Base-by-base conservation (phyloP, 169 alveolate genomes). In the Toxoplasma gondii region DNA sequence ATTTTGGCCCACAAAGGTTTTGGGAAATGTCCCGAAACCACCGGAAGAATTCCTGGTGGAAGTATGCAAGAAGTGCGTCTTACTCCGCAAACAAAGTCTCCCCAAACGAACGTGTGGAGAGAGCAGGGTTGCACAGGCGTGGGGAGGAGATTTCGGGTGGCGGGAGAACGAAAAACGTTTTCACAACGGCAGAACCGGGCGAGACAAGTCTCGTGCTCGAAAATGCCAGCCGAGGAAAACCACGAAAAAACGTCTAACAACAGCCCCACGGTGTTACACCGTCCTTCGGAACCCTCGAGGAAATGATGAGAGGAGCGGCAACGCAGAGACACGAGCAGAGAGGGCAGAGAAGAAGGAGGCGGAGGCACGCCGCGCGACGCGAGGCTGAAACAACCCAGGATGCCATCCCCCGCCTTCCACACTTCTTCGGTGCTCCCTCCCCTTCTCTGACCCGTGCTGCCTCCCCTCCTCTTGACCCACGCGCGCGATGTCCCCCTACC, bases 71-170 rank as follows among this genome's bases (percentile, higher is more conserved):
- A 31, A 19, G 78, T 24, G 78, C n/a, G 78, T 29, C 34, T 64
- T 29, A 19, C 5, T 17, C 78, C 78, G 78, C 29, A 64, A 64
- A 19, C 36, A 7, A 64, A 64, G 34, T 64, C 78, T 24, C 78
- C 34, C 78, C 78, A 29, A 64, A 64, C 78, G 22, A 49, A 1
- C 41, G 69, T 24, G 36, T 64, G 36, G 78, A 64, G 78, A 64
- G 78, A 64, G 78, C 24, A 4, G 78, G 78, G 78, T 64, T 64
- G 78, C 27, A 24, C 36, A 64, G 84, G 84, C 84, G 84, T 74
- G 84, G 84, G 84, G 84, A 38, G 31, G 34, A 27, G 45, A 38
- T n/a, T 19, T 16, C 41, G 45, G 45, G 84, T 24, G 84, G 31
- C 41, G 45, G 45, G 45, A 74, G 34, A 16, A 34, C 27, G 84